phyloP scores from a whole-genome alignment of 2,329 filamentous ascomycete genomes.

The Metarhizium sp. region DNA sequence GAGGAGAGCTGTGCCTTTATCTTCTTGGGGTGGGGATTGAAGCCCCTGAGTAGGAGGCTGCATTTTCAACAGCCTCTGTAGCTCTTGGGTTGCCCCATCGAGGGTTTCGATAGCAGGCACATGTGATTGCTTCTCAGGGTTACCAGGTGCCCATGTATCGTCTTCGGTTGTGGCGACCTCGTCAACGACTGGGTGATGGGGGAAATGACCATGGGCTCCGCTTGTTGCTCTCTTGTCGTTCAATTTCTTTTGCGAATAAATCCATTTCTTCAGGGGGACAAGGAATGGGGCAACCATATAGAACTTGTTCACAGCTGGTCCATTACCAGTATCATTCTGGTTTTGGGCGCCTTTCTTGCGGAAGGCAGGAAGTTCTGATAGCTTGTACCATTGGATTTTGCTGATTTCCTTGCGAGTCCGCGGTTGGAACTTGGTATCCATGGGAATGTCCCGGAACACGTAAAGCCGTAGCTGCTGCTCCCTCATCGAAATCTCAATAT shows the following conservation, averaged over 20 bases:
- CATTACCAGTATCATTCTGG: slow-evolving; percentile 47
- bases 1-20: slow-evolving; percentile 42
- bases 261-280: slow-evolving; percentile 79
- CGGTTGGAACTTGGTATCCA: slow-evolving; percentile 80
- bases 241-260: slow-evolving; percentile 71
- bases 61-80: slow-evolving; percentile 46
- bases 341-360: slow-evolving; percentile 55
- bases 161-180: slow-evolving; percentile 56
- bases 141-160: slow-evolving; percentile 37
- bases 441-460: slow-evolving; percentile 80
- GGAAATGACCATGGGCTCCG: slow-evolving; percentile 28
- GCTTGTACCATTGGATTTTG: slow-evolving; percentile 89
- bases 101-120: slow-evolving; percentile 35
- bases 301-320: slow-evolving; percentile 71
- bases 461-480: slow-evolving; percentile 91
- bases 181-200: slow-evolving; percentile 34
- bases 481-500: slow-evolving; percentile 80
- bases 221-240: slow-evolving; percentile 42
- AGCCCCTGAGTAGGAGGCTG: slow-evolving; percentile 42
- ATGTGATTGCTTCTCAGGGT: slow-evolving; percentile 21
- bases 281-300: slow-evolving; percentile 98
- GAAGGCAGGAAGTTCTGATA: slow-evolving; percentile 78
- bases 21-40: slow-evolving; percentile 26
- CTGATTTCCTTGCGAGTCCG: slow-evolving; percentile 95
- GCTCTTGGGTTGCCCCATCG: slow-evolving; percentile 40